These are phyloP conservation scores for Hemileccinum impolitum DNA, from an alignment of 768 basidiomycete species.

Conservation along the genomic window DNA sequence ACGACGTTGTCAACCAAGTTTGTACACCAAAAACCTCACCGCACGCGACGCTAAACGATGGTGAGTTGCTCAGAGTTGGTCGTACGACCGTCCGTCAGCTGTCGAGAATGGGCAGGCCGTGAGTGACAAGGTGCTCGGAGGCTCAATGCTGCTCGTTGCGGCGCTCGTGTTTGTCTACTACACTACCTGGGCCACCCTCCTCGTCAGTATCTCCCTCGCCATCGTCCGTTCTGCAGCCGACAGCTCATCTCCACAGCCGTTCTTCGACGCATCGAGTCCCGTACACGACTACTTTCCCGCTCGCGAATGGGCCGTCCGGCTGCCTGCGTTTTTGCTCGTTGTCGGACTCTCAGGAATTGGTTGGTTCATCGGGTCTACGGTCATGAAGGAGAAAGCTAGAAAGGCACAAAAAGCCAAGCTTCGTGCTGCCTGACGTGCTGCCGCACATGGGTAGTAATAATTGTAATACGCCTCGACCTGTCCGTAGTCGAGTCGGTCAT, in stretches of 20 bases:
- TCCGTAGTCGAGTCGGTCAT: neutral
- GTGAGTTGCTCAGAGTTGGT: slow-evolving; percentile 15
- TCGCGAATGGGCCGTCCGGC: slow-evolving; percentile 87
- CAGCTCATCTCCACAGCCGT: slow-evolving; percentile 51
- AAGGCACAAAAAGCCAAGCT: slow-evolving; percentile 59
- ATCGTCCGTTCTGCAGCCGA: neutral
- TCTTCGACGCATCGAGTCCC: slow-evolving; percentile 71
- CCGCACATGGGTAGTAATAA: slow-evolving; percentile 8
- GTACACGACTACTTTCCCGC: slow-evolving; percentile 80
- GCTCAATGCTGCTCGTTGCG: slow-evolving; percentile 75
- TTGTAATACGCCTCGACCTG: neutral
- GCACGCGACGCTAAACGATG: too few relatives aligned
- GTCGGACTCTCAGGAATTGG: slow-evolving; percentile 80
- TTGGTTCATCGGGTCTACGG: slow-evolving; percentile 71
- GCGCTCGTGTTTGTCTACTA: slow-evolving; percentile 83
- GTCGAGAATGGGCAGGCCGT: slow-evolving; percentile 46
- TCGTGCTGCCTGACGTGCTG: slow-evolving; percentile 50
- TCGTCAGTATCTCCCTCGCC: slow-evolving; percentile 53
- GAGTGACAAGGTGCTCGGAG: slow-evolving; percentile 80
- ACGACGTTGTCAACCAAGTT: slow-evolving; percentile 13
- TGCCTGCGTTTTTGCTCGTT: slow-evolving; percentile 82
- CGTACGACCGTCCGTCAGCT: neutral
- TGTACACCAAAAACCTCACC: slow-evolving; percentile 16
- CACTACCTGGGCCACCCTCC: slow-evolving; percentile 85
- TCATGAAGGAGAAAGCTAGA: slow-evolving; percentile 70